Percentiles rank a stretch among this genome's conserved stretches.
Conservation (phyloP, 805 yeast genomes). For the Yarrowia sp. region DNA sequence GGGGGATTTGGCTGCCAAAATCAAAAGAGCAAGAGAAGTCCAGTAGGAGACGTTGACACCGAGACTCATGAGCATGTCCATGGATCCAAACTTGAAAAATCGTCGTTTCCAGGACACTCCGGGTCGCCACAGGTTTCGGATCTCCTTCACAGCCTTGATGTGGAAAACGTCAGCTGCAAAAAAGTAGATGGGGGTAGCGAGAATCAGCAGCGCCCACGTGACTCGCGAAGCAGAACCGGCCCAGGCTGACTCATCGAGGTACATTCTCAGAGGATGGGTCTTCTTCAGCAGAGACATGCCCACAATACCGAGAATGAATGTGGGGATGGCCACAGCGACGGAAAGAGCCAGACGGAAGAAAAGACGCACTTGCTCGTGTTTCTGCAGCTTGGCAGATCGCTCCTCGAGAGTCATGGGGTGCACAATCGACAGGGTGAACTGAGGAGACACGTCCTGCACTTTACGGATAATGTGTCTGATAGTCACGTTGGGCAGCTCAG, state of each 20-base stretch:
- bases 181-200: slow-evolving; percentile 77
- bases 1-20: slow-evolving; percentile 52
- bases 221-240: slow-evolving; percentile 65
- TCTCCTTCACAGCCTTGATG: slow-evolving; percentile 66
- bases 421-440: slow-evolving; percentile 61
- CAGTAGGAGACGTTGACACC: slow-evolving; percentile 78
- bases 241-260: slow-evolving; percentile 70
- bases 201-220: slow-evolving; percentile 68
- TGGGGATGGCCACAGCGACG: slow-evolving; percentile 65
- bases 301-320: slow-evolving; percentile 72
- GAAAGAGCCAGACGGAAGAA: slow-evolving; percentile 58
- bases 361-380: slow-evolving; percentile 57
- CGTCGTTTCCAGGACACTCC: slow-evolving; percentile 63
- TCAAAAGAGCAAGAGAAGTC: slow-evolving; percentile 66
- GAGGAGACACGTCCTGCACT: slow-evolving; percentile 56
- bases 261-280: slow-evolving; percentile 54
- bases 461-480: slow-evolving; percentile 62
- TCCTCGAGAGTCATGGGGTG: slow-evolving; percentile 68
- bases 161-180: slow-evolving; percentile 79
- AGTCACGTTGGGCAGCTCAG: slow-evolving; percentile 60
- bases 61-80: slow-evolving; percentile 73
- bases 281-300: slow-evolving; percentile 66
- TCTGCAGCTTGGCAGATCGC: slow-evolving; percentile 60
- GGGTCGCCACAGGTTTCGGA: slow-evolving; percentile 62
- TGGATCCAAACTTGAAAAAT: slow-evolving; percentile 74